These are phyloP conservation scores for Maudiozyma pseudohumilis DNA, from an alignment of 805 yeast species.

Conservation along the genomic window DNA sequence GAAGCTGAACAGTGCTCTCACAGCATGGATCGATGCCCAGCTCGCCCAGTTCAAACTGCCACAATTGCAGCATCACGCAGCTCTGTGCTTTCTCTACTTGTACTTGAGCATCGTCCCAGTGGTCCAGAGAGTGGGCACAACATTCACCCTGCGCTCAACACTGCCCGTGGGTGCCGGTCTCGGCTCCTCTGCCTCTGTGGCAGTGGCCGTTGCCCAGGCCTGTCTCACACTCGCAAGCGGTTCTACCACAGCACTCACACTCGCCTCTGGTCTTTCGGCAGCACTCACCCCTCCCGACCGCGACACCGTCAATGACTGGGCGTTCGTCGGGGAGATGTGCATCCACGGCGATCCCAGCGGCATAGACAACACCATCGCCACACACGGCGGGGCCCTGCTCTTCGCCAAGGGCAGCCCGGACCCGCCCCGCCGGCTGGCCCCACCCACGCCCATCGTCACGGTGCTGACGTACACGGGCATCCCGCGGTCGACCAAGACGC, in stretches of 20 bases:
- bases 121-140: constrained; percentile 41
- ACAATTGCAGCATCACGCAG: constrained; percentile 63
- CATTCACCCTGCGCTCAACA: constrained; percentile 66
- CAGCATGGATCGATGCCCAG: not conserved
- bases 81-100: constrained; percentile 75
- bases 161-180: constrained; percentile 95
- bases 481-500: constrained; percentile 78
- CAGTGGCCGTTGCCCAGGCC: constrained; percentile 77
- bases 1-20: not conserved
- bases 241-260: too few relatives aligned
- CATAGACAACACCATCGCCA: constrained; percentile 91
- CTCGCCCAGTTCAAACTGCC: constrained; percentile 21
- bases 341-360: constrained; percentile 97
- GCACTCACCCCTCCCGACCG: constrained; percentile 28
- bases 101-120: constrained; percentile 60
- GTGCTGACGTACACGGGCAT: constrained; percentile 75
- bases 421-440: constrained; percentile 15
- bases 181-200: constrained; percentile 86
- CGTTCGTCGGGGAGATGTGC: constrained; percentile 88
- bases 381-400: constrained; percentile 91
- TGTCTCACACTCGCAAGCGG: constrained; percentile 37
- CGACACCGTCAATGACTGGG: constrained; percentile 70
- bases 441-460: constrained; percentile 64
- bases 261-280: not conserved
- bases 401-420: constrained; percentile 46